Evolutionary conservation across 495 filamentous ascomycete species (phyloP).

Genomic region (Neurospora hispaniola): DNA sequence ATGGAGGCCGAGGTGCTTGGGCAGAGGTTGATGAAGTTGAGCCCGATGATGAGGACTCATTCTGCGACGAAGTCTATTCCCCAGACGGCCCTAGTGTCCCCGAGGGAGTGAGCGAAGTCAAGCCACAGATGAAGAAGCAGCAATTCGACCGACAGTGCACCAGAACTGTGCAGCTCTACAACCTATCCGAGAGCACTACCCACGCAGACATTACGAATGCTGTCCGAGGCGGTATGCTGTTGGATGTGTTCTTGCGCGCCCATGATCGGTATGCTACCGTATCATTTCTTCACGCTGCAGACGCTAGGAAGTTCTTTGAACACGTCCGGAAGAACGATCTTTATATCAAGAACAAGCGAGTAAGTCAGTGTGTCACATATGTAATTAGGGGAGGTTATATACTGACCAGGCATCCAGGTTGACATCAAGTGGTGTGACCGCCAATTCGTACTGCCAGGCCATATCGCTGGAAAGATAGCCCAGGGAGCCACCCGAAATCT

Average conservation of each 20-base stretch:
- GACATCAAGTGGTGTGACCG: constrained; percentile 62
- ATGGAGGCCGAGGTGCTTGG: constrained; percentile 15
- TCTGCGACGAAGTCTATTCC: constrained; percentile 11
- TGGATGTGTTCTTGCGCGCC: constrained; percentile 58
- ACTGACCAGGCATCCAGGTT: constrained; percentile 34
- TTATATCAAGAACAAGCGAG: constrained; percentile 58
- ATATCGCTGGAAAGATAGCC: constrained; percentile 55
- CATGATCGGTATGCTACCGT: constrained; percentile 54
- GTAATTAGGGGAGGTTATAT: background rate
- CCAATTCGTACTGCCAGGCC: constrained; percentile 57
- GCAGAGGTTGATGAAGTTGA: constrained; percentile 14
- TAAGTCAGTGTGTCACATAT: constrained; percentile 26
- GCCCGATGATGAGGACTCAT: constrained; percentile 16
- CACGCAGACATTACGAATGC: constrained; percentile 56
- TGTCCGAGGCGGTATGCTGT: constrained; percentile 57
- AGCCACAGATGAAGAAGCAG: constrained; percentile 11
- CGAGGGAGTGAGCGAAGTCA: constrained; percentile 11
- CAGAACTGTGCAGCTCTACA: constrained; percentile 52
- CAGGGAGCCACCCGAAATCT: constrained; percentile 73
- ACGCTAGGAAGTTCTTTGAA: constrained; percentile 52
- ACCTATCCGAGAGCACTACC: constrained; percentile 52
- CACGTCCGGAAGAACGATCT: constrained; percentile 56
- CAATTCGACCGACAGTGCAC: constrained; percentile 35
- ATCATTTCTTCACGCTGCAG: constrained; percentile 56
- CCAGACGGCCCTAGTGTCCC: constrained; percentile 8